A percentile compares a stretch with the other conserved stretches of the same genome.
Conservation (phyloP, 2,329 filamentous ascomycete species). For the Aureobasidium sp. region DNA sequence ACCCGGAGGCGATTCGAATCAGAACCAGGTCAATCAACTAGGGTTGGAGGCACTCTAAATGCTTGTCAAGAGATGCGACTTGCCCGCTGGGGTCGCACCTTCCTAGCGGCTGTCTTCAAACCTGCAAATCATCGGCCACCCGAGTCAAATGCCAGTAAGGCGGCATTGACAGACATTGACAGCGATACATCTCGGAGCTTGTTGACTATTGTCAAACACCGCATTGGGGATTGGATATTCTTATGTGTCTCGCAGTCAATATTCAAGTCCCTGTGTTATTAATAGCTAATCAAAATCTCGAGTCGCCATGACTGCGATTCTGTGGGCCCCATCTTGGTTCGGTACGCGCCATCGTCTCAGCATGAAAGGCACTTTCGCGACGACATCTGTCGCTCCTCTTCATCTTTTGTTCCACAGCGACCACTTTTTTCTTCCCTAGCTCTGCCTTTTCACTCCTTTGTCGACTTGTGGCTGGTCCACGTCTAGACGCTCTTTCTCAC, state of each 20-base stretch:
- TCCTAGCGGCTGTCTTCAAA: background rate
- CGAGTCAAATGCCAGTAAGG: background rate
- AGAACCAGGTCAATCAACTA: background rate
- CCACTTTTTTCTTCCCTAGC: background rate
- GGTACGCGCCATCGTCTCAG: constrained; percentile 2
- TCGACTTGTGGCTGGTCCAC: constrained; percentile 6
- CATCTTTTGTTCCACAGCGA: background rate
- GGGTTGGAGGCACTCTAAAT: no score
- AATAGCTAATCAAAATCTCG: background rate
- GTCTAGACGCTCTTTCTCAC: background rate
- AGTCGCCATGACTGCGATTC: background rate
- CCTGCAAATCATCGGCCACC: background rate
- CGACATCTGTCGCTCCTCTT: background rate
- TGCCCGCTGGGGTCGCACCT: background rate
- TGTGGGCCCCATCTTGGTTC: background rate
- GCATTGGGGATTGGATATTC: background rate
- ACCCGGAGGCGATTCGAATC: background rate
- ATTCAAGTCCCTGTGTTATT: background rate
- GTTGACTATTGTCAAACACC: background rate
- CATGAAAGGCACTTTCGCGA: constrained; percentile 1
- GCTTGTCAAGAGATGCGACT: background rate
- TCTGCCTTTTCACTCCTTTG: constrained; percentile 5
- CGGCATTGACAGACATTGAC: background rate
- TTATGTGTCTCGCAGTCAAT: background rate
- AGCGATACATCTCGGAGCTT: background rate